These are phyloP conservation scores for Grosmannia serpens DNA, from an alignment of 2,329 filamentous ascomycete species.

Conservation along the genomic window DNA sequence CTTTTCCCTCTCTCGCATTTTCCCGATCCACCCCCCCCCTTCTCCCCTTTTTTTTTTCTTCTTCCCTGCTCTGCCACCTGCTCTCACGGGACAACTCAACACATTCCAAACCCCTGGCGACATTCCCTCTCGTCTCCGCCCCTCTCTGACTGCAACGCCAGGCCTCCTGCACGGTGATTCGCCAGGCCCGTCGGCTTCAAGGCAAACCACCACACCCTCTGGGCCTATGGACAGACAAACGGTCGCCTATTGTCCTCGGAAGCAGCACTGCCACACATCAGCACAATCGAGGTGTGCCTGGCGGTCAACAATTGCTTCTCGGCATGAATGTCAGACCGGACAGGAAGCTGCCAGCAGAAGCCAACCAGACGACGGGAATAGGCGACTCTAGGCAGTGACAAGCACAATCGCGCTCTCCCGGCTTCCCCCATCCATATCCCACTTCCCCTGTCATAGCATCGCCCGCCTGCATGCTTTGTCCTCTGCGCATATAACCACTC, in stretches of 20 bases:
- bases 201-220: background rate
- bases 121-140: background rate
- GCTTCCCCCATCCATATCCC: background rate
- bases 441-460: background rate
- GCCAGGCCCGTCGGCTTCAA: background rate
- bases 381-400: background rate
- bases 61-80: background rate
- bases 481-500: conserved; percentile 1
- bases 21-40: background rate
- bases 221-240: background rate
- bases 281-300: background rate
- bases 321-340: background rate
- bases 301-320: background rate
- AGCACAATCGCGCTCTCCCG: background rate
- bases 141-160: background rate
- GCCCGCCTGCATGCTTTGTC: background rate
- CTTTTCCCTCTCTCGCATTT: background rate
- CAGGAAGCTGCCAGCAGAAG: background rate
- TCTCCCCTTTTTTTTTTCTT: background rate
- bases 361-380: background rate
- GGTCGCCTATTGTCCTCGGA: background rate
- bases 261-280: background rate
- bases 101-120: background rate
- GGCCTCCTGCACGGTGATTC: background rate
- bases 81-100: background rate